Evolutionary conservation across 768 basidiomycete species (phyloP), one percentile per base, ranked within the genome.

Genomic region (Collybia sordida): DNA sequence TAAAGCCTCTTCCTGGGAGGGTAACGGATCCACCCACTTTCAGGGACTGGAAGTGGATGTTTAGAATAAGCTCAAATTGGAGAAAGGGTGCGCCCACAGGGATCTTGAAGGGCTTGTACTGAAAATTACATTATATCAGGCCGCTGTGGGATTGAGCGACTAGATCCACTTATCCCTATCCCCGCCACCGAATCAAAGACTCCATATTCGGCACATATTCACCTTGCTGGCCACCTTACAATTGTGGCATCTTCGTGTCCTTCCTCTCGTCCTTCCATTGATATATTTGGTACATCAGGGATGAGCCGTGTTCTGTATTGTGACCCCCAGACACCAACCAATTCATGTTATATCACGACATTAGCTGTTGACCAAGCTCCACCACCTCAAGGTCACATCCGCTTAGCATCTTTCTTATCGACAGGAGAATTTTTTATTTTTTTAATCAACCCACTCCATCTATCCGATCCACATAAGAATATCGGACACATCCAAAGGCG

Each of bases 1-100:
- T 84, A 19, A 82, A 73, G 58, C 72, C 78, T 2, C 68, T 91
- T 23, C 88, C 87, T 9, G 74, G 72, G 22, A 67, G 83, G 62
- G 78, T 71, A 4, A 54, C 68, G 51, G 58, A 60, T 24, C 68
- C 72, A 17, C 61, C 68, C 17, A 63, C 70, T 24, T 50, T 67
- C 40, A 80, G 75, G 61, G 82, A 89, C 60, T 92, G 89, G 89
- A 90, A 88, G 65, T 87, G 81, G 80, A 90, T 91, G 88, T 91
- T 90, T 65, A 78, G 87, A 48, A 86, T 90, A 54, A 89, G 86
- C 57, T 82, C 82, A 14, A 91, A 91, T 57, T 92, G 90, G 90
- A 79, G 78, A 63, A 86, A 70, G 67, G 90, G 90, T 90, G 59
- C 56, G 75, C 42, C 19, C 42, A 18, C 31, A n/a, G 4, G 24